phyloP scores from a whole-genome alignment of 23 red algal genomes.

The Gracilaria vermiculophylla region DNA sequence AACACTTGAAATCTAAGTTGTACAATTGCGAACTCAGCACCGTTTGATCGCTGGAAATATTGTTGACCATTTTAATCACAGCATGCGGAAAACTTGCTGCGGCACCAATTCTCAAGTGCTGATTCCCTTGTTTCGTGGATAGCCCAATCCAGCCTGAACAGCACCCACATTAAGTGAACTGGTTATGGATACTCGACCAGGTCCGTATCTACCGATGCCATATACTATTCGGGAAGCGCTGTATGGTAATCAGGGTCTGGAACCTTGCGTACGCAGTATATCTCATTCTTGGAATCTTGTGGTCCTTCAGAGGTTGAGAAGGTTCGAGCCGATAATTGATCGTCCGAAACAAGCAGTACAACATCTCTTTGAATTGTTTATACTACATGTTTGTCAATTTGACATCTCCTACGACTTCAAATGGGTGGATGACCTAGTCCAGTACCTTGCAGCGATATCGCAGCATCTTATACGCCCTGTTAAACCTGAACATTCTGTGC shows the following conservation, averaged over 20 bases:
- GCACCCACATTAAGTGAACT: neutral
- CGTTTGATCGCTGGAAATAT: neutral
- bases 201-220: neutral
- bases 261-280: slow-evolving; percentile 28
- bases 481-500: slow-evolving; percentile 7
- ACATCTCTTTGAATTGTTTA: slow-evolving; percentile 62
- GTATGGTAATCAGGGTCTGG: slow-evolving; percentile 30
- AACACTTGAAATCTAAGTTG: neutral
- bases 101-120: neutral
- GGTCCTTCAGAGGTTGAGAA: slow-evolving; percentile 21
- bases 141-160: neutral
- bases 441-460: slow-evolving; percentile 34
- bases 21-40: neutral
- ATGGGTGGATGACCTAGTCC: slow-evolving; percentile 22
- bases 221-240: slow-evolving; percentile 52
- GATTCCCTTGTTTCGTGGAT: too few relatives aligned
- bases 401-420: slow-evolving; percentile 1
- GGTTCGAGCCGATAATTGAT: slow-evolving; percentile 38
- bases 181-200: neutral
- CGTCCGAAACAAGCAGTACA: slow-evolving; percentile 62
- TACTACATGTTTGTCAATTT: slow-evolving; percentile 45
- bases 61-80: neutral
- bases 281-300: slow-evolving; percentile 9
- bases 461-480: slow-evolving; percentile 35
- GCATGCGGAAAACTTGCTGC: neutral